Evolutionary conservation across 2,329 filamentous ascomycete genomes (phyloP).

Genomic region (Westerdykella ornata): DNA sequence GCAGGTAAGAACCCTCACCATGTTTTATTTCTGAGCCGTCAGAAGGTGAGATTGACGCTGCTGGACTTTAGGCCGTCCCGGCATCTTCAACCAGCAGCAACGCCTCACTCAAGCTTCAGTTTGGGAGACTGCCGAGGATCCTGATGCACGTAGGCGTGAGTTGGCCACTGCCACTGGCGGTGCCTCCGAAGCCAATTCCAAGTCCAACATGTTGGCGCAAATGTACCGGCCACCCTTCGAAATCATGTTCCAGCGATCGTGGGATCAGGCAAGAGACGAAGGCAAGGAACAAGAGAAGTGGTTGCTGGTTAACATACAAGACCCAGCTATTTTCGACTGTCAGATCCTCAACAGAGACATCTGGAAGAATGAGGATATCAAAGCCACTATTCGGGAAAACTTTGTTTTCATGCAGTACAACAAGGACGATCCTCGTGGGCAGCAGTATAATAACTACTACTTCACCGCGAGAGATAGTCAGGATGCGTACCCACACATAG

Average conservation of each 20-base stretch:
- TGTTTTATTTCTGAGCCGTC: slow-evolving; percentile 14
- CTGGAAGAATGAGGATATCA: slow-evolving; percentile 81
- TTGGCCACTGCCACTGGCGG: slow-evolving; percentile 58
- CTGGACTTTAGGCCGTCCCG: slow-evolving; percentile 38
- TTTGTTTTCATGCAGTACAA: slow-evolving; percentile 95
- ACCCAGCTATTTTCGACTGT: slow-evolving; percentile 88
- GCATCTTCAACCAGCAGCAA: slow-evolving; percentile 65
- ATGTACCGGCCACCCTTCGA: slow-evolving; percentile 91
- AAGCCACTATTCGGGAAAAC: slow-evolving; percentile 76
- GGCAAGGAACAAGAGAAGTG: slow-evolving; percentile 88
- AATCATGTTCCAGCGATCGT: slow-evolving; percentile 71
- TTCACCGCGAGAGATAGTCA: slow-evolving; percentile 70
- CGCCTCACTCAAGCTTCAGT: slow-evolving; percentile 47
- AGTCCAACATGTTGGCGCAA: slow-evolving; percentile 75
- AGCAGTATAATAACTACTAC: slow-evolving; percentile 85
- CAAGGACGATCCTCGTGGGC: slow-evolving; percentile 71
- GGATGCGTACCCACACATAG: slow-evolving; percentile 93
- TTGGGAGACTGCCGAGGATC: slow-evolving; percentile 50
- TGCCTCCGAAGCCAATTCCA: slow-evolving; percentile 58
- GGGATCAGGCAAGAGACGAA: slow-evolving; percentile 75
- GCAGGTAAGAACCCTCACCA: slow-evolving; percentile 14
- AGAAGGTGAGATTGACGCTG: slow-evolving; percentile 26
- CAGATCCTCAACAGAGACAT: slow-evolving; percentile 90
- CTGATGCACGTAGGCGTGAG: slow-evolving; percentile 44
- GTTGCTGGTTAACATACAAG: slow-evolving; percentile 93